Base-by-base conservation (phyloP, 352 stramenopile species). In the Blastocystis sp. region DNA sequence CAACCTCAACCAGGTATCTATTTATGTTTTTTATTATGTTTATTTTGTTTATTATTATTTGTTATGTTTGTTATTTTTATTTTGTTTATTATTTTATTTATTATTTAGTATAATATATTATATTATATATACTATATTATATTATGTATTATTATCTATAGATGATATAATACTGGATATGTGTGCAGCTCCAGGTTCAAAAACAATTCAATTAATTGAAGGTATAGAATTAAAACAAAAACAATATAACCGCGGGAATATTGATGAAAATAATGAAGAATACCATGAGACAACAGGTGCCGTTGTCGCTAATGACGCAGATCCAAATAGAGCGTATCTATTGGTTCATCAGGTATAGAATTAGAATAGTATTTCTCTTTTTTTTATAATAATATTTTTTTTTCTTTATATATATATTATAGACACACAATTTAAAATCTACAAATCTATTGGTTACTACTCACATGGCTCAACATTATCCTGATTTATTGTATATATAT, bases 161-260 rank as follows among this genome's bases (percentile, higher is more conserved):
- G 13, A 56, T 11, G 49, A 34, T 16, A 13, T 67, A 48, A 74
- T 93, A 33, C 75, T 95, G 13, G 88, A 95, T 71, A 92, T 95
- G 84, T 95, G 88, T 66, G 90, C 93, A 4, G 90, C 91, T 7
- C 93, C 93, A 7, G 93, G 93, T 13, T 94, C 81, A 47, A 99
- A 99, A 73, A 98, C 93, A 30, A 90, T 82, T 64, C 91, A 98
- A 73, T 70, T 98, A 33, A 76, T 99, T 3, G 91, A 93, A 70
- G 80, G 76, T 27, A 68, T 91, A 25, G 78, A 91, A 58, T 74
- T 77, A 6, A 68, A 84, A 57, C 77, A 84, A 44, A 70, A 72
- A 72, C 25, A n/a, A n/a, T n/a, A n/a, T n/a, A n/a, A n/a, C n/a
- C n/a, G n/a, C n/a, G n/a, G n/a, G n/a, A n/a, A n/a, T n/a, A n/a